Percentiles rank a stretch among this genome's conserved stretches.
Conservation (phyloP, 1,284 basidiomycete genomes). For the Porogramme epimiltina region DNA sequence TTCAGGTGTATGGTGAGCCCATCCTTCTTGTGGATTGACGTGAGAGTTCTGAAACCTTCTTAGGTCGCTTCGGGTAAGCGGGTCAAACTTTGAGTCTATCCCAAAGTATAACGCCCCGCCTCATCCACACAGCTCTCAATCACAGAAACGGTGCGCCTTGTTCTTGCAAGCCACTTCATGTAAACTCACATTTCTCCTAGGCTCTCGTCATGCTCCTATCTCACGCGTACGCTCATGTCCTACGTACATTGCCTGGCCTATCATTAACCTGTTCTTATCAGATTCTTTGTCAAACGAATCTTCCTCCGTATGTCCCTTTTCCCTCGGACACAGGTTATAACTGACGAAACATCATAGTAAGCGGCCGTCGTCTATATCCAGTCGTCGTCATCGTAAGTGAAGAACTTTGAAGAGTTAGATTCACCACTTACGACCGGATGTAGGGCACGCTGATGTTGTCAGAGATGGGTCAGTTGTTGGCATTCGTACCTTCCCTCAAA, state of each 20-base stretch:
- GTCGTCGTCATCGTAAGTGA: neutral
- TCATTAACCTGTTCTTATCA: neutral
- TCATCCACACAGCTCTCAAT: neutral
- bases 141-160: neutral
- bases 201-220: neutral
- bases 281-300: neutral
- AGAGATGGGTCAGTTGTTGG: neutral
- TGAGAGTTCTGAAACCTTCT: neutral
- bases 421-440: neutral
- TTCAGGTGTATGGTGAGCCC: neutral
- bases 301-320: neutral
- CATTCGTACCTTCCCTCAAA: too few relatives aligned
- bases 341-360: neutral
- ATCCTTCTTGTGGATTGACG: too few relatives aligned
- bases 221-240: neutral
- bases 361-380: neutral
- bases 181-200: neutral
- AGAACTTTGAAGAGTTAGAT: too few relatives aligned
- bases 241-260: neutral
- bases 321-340: neutral
- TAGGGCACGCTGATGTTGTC: neutral
- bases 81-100: neutral
- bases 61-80: slow-evolving; percentile 1
- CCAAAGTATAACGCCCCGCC: neutral
- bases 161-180: neutral